phyloP scores from a whole-genome alignment of 2,329 filamentous ascomycete species.

The Phyllosticta capitalensis region DNA sequence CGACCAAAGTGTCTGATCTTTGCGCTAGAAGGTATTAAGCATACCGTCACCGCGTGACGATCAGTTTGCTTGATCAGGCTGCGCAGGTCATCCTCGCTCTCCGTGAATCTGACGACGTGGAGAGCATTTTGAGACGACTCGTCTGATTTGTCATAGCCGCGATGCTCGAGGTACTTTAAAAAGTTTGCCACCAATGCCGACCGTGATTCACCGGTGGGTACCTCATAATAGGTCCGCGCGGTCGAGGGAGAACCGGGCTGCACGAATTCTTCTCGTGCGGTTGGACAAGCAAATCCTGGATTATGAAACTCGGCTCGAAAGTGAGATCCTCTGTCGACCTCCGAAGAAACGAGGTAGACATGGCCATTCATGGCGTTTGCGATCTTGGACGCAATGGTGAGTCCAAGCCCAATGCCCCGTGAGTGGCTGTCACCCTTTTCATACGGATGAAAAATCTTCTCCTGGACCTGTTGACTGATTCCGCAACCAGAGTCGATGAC shows the following conservation, averaged over 20 bases:
- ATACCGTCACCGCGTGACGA: conserved; percentile 19
- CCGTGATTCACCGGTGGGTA: background rate
- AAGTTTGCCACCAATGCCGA: conserved; percentile 12
- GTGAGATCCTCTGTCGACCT: conserved; percentile 29
- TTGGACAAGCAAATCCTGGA: conserved; percentile 17
- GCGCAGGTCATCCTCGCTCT: conserved; percentile 16
- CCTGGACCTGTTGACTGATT: conserved; percentile 26
- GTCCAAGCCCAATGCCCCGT: conserved; percentile 33
- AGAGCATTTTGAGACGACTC: conserved; percentile 13
- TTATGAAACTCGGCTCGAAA: conserved; percentile 28
- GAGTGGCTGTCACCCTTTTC: conserved; percentile 33
- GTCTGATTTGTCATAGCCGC: conserved; percentile 11
- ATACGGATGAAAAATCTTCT: conserved; percentile 35
- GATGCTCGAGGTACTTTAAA: conserved; percentile 13
- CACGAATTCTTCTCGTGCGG: background rate
- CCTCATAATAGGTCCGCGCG: conserved; percentile 12
- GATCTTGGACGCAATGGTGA: conserved; percentile 35
- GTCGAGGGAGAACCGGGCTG: conserved; percentile 3
- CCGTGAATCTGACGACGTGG: conserved; percentile 19
- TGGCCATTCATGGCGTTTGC: conserved; percentile 32
- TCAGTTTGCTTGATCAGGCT: conserved; percentile 11
- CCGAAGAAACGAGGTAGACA: conserved; percentile 30
- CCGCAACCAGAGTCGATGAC: conserved; percentile 35
- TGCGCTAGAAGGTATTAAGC: conserved; percentile 19
- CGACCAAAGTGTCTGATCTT: conserved; percentile 16